Base-by-base conservation (phyloP, 805 yeast species). In the Kodamaea jinghongensis region DNA sequence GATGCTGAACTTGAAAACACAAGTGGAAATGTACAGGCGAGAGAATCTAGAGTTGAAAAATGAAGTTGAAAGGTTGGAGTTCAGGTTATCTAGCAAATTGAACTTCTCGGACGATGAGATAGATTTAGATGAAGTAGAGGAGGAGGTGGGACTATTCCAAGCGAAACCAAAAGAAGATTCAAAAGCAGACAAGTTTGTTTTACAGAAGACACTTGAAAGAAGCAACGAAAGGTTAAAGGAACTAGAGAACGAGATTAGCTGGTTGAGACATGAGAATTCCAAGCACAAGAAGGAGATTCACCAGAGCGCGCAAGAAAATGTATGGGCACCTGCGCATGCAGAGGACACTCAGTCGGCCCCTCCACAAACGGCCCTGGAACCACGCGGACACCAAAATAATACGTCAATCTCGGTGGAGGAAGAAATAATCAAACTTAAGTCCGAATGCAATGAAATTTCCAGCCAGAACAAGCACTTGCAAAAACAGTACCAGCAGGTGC, bases 31-130 rank as follows among this genome's bases (percentile, higher is more conserved):
- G 8, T 35, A 11, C 28, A 37, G 22, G 32, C 13, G 12, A 31
- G 41, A 20, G 25, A 30, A 25, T 23, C 23, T 31, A 11, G 23
- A 17, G 12, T 30, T 44, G 16, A 33, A 30, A 17, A 32, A 15
- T 4, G 45, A 38, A 28, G 44, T 34, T 23, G 49, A 52, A 34
- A 51, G 48, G 13, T 44, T 42, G 25, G 57, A 49, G 11, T 39
- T 53, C 28, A 42, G 33, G 15, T 12, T 32, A 28, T 20, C 23
- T 6, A 20, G 7, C 8, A 22, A 13, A 17, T 22, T 32, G 12
- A 14, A 36, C n/a, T 27, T 15, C 15, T 25, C 30, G 31, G 43
- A 40, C n/a, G 5, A 15, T 4, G 33, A 15, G 7, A 28, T 23
- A 11, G 35, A 32, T 10, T 26, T 34, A 9, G 20, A 28, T 11